These are phyloP conservation scores for Psidium guajava DNA, from an alignment of 345 rosid species.

Conservation along the genomic window DNA sequence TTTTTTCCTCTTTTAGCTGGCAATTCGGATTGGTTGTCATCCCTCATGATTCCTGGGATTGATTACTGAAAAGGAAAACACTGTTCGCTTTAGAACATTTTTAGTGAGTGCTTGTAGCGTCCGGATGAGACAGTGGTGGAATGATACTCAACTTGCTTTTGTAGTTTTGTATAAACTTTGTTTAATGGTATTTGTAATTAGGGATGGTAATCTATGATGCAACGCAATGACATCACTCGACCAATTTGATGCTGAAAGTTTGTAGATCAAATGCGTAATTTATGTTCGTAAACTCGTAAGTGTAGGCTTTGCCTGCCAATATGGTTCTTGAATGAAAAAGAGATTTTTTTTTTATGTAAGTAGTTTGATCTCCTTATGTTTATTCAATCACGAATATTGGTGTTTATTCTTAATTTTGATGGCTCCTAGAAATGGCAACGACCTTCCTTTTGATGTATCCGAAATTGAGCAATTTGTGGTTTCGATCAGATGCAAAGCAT, in stretches of 20 bases:
- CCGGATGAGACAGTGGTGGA: not conserved
- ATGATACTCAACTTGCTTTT: not conserved
- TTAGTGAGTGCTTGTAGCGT: not conserved
- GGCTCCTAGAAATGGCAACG: no score
- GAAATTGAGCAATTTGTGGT: no score
- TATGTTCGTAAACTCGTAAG: not conserved
- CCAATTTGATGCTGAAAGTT: not conserved
- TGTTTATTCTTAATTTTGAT: no score
- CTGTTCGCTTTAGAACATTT: not conserved
- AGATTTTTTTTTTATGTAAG: no score
- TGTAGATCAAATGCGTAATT: not conserved
- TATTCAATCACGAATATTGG: no score
- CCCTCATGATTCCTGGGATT: not conserved
- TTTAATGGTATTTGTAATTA: no score
- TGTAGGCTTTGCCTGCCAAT: not conserved
- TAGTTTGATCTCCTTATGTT: no score
- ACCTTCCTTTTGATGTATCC: no score
- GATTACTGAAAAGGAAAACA: not conserved
- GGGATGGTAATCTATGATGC: no score
- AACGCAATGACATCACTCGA: no score
- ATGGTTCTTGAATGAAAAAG: no score
- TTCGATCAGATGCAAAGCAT: no score
- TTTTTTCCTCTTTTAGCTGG: not conserved
- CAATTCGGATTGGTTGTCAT: not conserved
- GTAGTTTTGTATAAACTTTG: not conserved